These are phyloP conservation scores for Dimargaris cristalligena DNA, from an alignment of 192 early-diverging fungal species.

Conservation along the genomic window DNA sequence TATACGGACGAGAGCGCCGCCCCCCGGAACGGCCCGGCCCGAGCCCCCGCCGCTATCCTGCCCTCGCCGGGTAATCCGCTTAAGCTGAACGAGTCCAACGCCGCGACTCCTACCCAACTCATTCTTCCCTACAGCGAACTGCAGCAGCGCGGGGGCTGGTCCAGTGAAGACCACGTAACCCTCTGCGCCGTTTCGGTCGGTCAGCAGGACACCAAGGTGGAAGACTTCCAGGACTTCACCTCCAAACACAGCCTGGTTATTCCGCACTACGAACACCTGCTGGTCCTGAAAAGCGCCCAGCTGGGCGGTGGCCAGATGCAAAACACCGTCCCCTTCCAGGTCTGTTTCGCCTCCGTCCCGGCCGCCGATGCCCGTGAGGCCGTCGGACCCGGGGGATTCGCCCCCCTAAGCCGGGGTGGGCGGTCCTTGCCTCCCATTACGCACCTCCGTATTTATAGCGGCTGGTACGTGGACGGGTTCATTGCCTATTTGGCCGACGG, in stretches of 20 bases:
- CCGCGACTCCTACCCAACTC: constrained; percentile 14
- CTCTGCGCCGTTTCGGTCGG: constrained; percentile 22
- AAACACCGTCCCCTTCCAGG: constrained; percentile 16
- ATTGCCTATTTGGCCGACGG: constrained; percentile 29
- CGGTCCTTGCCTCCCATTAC: background rate
- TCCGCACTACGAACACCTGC: constrained; percentile 10
- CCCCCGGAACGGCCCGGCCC: constrained; percentile 14
- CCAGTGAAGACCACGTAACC: constrained; percentile 16
- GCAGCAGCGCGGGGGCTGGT: constrained; percentile 17
- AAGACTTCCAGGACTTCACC: constrained; percentile 12
- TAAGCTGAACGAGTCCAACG: too few species aligned
- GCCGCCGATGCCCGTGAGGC: constrained; percentile 9
- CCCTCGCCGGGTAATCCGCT: constrained; percentile 7
- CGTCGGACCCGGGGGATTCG: constrained; percentile 17
- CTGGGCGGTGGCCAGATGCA: constrained; percentile 26
- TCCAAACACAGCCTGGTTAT: constrained; percentile 10
- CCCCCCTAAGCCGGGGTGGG: background rate
- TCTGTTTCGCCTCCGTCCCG: constrained; percentile 17
- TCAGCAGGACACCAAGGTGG: constrained; percentile 14
- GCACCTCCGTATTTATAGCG: constrained; percentile 21
- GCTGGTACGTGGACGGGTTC: constrained; percentile 33
- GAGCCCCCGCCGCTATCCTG: constrained; percentile 5
- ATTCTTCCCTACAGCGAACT: constrained; percentile 12
- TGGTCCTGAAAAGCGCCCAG: constrained; percentile 15
- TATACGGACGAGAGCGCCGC: constrained; percentile 25